Percentiles rank a stretch among this genome's conserved stretches.
phyloP scores from a whole-genome alignment of 2,329 filamentous ascomycete species.

The Leptodontidium sp. region DNA sequence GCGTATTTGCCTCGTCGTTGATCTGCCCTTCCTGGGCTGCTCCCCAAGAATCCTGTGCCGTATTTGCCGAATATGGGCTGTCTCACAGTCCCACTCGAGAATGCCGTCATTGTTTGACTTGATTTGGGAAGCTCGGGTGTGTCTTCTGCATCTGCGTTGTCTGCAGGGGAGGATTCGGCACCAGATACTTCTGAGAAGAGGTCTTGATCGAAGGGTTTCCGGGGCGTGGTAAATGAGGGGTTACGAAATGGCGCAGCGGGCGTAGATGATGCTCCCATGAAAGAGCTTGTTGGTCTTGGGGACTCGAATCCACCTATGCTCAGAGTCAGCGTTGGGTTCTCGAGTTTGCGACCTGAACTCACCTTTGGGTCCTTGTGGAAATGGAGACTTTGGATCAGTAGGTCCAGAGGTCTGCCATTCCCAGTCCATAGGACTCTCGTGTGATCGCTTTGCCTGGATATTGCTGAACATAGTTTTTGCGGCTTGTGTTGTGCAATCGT shows the following conservation, averaged over 20 bases:
- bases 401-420: slow-evolving; percentile 67
- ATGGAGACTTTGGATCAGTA: slow-evolving; percentile 68
- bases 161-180: slow-evolving; percentile 66
- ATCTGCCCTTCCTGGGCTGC: slow-evolving; percentile 69
- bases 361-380: slow-evolving; percentile 51
- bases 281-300: slow-evolving; percentile 51
- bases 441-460: slow-evolving; percentile 57
- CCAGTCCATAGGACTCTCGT: slow-evolving; percentile 72
- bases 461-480: slow-evolving; percentile 46
- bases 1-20: slow-evolving; percentile 60
- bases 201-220: slow-evolving; percentile 63
- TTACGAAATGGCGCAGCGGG: slow-evolving; percentile 64
- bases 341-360: neutral
- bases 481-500: slow-evolving; percentile 4
- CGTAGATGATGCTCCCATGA: slow-evolving; percentile 56
- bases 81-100: slow-evolving; percentile 59
- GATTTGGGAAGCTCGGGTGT: slow-evolving; percentile 60
- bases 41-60: slow-evolving; percentile 48
- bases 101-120: slow-evolving; percentile 60
- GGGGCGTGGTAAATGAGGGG: slow-evolving; percentile 69
- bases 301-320: slow-evolving; percentile 45
- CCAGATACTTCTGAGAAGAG: slow-evolving; percentile 63
- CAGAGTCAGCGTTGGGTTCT: slow-evolving; percentile 28
- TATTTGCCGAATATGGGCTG: slow-evolving; percentile 53
- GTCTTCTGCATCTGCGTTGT: slow-evolving; percentile 57